A percentile compares a stretch with the other conserved stretches of the same genome.
phyloP scores from a whole-genome alignment of 352 stramenopile species.

The Globisporangium nagaii region DNA sequence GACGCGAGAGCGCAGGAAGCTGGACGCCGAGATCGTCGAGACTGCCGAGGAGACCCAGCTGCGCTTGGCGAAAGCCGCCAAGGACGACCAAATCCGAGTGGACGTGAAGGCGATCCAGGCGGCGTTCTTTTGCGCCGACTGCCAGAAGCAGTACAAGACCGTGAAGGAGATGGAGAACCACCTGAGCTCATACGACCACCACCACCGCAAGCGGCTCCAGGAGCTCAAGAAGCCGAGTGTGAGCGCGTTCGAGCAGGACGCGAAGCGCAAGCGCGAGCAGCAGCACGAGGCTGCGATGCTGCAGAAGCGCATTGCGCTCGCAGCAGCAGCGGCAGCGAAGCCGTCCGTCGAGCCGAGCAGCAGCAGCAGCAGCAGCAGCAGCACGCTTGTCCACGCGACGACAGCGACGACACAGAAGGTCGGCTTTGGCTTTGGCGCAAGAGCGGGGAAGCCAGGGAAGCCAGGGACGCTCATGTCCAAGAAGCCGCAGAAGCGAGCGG shows the following conservation, averaged over 20 bases:
- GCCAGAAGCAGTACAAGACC: conserved; percentile 66
- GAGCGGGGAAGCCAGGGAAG: conserved; percentile 6
- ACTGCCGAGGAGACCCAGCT: conserved; percentile 25
- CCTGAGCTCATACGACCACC: conserved; percentile 70
- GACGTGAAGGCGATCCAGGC: conserved; percentile 38
- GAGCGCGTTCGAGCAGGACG: conserved; percentile 9
- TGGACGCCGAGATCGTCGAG: conserved; percentile 43
- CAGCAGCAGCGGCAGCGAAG: conserved; percentile 9
- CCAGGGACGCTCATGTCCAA: background rate
- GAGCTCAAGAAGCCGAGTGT: conserved; percentile 27
- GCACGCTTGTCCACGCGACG: background rate
- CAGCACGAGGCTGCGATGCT: conserved; percentile 26
- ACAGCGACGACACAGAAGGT: conserved; percentile 9
- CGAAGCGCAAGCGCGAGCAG: conserved; percentile 30
- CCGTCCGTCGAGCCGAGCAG: too few species aligned
- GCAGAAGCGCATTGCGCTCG: conserved; percentile 29
- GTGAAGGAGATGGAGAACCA: conserved; percentile 71
- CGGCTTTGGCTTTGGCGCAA: conserved; percentile 30
- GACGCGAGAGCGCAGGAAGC: conserved; percentile 41
- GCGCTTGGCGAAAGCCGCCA: conserved; percentile 22
- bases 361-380: background rate
- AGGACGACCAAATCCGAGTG: conserved; percentile 20
- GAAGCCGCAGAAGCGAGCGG: background rate
- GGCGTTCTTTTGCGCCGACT: conserved; percentile 52
- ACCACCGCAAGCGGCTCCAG: conserved; percentile 50